These are phyloP conservation scores for Dalbergia cochinchinensis DNA, from an alignment of 306 rosid genomes.

Conservation along the genomic window DNA sequence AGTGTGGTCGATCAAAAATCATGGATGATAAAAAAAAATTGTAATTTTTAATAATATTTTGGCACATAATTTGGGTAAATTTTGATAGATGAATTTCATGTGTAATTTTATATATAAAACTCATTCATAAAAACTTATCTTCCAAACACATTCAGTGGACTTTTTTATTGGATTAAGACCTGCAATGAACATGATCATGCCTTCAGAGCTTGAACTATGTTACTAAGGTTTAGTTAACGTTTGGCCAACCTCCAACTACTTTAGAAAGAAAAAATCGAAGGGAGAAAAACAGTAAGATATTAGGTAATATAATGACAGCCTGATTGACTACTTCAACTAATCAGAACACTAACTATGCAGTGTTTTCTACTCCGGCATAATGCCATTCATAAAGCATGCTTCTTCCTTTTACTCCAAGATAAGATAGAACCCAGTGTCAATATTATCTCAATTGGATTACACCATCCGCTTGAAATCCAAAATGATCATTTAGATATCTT, in stretches of 20 bases:
- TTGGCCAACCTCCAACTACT: constrained; percentile 65
- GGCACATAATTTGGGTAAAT: too few species aligned
- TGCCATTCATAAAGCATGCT: constrained; percentile 29
- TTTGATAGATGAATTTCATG: too few species aligned
- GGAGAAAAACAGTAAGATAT: constrained; percentile 25
- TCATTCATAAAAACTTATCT: too few species aligned
- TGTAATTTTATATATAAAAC: too few species aligned
- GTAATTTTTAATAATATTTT: too few species aligned
- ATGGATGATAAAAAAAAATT: too few species aligned
- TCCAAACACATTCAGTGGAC: not conserved
- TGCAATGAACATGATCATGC: constrained; percentile 13
- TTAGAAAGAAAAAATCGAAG: constrained; percentile 10
- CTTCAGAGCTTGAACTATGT: constrained; percentile 25
- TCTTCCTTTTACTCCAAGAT: constrained; percentile 47
- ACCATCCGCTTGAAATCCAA: not conserved
- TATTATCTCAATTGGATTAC: constrained; percentile 30
- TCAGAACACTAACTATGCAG: constrained; percentile 29
- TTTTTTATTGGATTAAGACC: not conserved
- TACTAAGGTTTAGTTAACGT: constrained; percentile 46
- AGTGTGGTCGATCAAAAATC: too few species aligned
- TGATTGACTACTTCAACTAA: constrained; percentile 52
- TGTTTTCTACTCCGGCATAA: constrained; percentile 45
- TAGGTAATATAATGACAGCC: constrained; percentile 52
- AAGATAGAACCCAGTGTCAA: constrained; percentile 19
- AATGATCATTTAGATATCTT: not conserved